A percentile compares a stretch with the other conserved stretches of the same genome.
These are phyloP conservation scores for Trichophaea hybrida DNA, from an alignment of 2,329 filamentous ascomycete species.

Conservation along the genomic window DNA sequence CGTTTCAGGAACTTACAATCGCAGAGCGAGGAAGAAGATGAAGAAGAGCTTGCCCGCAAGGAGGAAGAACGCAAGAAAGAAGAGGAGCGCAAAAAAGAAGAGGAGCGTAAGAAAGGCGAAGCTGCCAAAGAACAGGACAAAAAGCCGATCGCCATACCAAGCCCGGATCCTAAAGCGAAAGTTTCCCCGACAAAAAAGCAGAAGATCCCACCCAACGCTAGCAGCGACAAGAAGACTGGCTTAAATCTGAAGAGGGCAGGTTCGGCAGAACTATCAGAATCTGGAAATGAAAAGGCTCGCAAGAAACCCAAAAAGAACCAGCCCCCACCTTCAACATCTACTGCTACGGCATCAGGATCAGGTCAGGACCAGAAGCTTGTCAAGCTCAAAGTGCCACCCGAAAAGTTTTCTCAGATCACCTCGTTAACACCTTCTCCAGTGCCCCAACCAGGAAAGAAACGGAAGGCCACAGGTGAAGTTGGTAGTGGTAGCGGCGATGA, in stretches of 20 bases:
- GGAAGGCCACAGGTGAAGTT: conserved; percentile 17
- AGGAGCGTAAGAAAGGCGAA: conserved; percentile 21
- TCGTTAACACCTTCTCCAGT: conserved; percentile 16
- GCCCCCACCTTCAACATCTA: background rate
- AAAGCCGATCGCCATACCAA: conserved; percentile 17
- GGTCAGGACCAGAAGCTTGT: conserved; percentile 18
- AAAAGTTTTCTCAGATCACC: conserved; percentile 20
- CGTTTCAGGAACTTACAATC: background rate
- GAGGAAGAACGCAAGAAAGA: conserved; percentile 6
- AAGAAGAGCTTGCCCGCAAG: conserved; percentile 3
- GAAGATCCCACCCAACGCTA: conserved; percentile 14
- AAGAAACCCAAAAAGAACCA: conserved; percentile 23
- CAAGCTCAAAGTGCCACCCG: conserved; percentile 19
- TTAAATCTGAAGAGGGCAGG: conserved; percentile 19
- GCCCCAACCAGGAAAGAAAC: conserved; percentile 21
- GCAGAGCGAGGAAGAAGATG: conserved; percentile 29
- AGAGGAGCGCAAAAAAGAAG: conserved; percentile 26
- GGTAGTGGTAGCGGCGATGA: conserved; percentile 23
- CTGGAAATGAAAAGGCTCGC: conserved; percentile 20
- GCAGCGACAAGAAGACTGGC: conserved; percentile 7
- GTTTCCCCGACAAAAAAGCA: conserved; percentile 7
- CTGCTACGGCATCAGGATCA: conserved; percentile 7
- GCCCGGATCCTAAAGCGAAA: conserved; percentile 6
- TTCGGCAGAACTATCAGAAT: conserved; percentile 22
- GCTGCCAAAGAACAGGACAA: conserved; percentile 23